Evolutionary conservation across 2,329 filamentous ascomycete species (phyloP), one percentile per base, ranked within the genome.

Genomic region (Botryotinia convoluta): DNA sequence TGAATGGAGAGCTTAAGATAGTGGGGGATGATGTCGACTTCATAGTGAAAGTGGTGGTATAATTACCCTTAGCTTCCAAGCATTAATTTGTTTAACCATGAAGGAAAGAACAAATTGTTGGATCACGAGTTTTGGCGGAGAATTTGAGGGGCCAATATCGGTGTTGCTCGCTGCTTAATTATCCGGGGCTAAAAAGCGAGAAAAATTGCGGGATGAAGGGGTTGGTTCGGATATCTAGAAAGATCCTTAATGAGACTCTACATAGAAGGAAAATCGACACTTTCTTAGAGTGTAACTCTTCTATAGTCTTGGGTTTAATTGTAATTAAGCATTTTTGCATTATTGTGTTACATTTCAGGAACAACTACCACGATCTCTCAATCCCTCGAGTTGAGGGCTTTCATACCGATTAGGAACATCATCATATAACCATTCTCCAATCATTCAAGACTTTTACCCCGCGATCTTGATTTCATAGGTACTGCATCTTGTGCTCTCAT

Each of bases 121-220:
- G 60, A 54, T 63, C 61, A 67, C 61, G 72, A 62, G 48, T 62
- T 74, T 62, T 74, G 69, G 69, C 72, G 72, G 72, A 72, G 61
- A 61, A 73, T 67, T 64, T 45, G 54, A 72, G 51, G 71, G 57
- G 69, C 48, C 22, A 22, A 62, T n/a, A 29, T 63, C 29, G 68
- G 54, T 48, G 37, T 26, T 35, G 16, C n/a, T 73, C 71, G 65
- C 71, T 73, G 35, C 44, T 39, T 60, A 70, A 69, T 73, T 51
- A 62, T 73, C 71, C 71, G 71, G 61, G 70, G 61, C 70, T 72
- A 72, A 59, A 57, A 71, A 63, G 69, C 61, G 61, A 64, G 60
- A 48, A 51, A 51, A 35, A 18, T 37, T 71, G 69, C 32, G 60
- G 60, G 69, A 54, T 64, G 44, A 71, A 62, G 59, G 69, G 54